Conservation (phyloP, 768 basidiomycete species). For the Podaxis mareebaensis region DNA sequence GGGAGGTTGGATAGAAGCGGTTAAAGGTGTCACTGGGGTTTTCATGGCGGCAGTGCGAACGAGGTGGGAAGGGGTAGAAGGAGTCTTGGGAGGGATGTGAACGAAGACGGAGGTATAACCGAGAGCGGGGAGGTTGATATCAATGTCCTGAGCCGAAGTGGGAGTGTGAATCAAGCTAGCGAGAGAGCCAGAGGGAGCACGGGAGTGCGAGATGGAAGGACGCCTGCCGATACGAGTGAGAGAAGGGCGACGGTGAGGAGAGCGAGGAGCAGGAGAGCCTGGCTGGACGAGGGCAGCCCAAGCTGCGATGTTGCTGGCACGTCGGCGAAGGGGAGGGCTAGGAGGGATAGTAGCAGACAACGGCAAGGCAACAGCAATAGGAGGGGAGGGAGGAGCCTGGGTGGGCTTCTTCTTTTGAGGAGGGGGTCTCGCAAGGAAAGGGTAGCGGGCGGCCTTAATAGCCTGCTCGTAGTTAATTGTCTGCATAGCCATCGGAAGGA, state of each 20-base stretch:
- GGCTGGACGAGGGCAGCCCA: slow-evolving; percentile 73
- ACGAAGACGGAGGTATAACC: slow-evolving; percentile 72
- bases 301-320: slow-evolving; percentile 52
- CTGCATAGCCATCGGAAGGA: slow-evolving; percentile 1
- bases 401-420: slow-evolving; percentile 35
- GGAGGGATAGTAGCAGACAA: slow-evolving; percentile 16
- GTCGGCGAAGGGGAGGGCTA: slow-evolving; percentile 25
- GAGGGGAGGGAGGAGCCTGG: slow-evolving; percentile 30
- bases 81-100: slow-evolving; percentile 50
- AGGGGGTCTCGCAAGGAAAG: slow-evolving; percentile 46
- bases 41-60: slow-evolving; percentile 23
- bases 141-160: slow-evolving; percentile 45
- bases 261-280: slow-evolving; percentile 57
- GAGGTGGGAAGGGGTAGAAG: slow-evolving; percentile 40
- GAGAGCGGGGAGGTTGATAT: slow-evolving; percentile 58
- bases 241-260: slow-evolving; percentile 36
- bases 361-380: slow-evolving; percentile 15
- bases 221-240: slow-evolving; percentile 21
- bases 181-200: slow-evolving; percentile 48
- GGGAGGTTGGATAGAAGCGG: slow-evolving; percentile 18
- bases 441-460: slow-evolving; percentile 28
- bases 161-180: slow-evolving; percentile 46
- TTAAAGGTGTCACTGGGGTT: slow-evolving; percentile 7
- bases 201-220: slow-evolving; percentile 39
- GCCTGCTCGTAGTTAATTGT: slow-evolving; percentile 9